Evolutionary conservation across 768 basidiomycete species (phyloP).

Genomic region (Podaxis rugospora): DNA sequence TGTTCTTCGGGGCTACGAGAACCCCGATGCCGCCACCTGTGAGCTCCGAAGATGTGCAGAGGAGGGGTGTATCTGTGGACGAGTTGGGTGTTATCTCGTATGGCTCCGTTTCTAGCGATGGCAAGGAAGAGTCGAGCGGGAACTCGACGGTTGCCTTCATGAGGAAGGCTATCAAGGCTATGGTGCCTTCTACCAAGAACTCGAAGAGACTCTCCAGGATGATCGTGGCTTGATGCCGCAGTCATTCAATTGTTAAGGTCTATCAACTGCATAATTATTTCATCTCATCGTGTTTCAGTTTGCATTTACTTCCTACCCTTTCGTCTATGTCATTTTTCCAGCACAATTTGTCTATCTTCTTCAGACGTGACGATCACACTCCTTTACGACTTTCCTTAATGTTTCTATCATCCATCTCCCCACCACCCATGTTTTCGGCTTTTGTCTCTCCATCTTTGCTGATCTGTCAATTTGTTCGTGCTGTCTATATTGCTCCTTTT

Average conservation of each 20-base stretch:
- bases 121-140: slow-evolving; percentile 40
- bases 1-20: slow-evolving; percentile 44
- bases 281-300: slow-evolving; percentile 1
- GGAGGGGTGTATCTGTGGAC: slow-evolving; percentile 49
- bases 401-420: not conserved
- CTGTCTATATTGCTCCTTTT: not conserved
- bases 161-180: slow-evolving; percentile 70
- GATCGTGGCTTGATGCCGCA: slow-evolving; percentile 11
- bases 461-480: not conserved
- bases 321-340: not conserved
- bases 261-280: not conserved
- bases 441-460: not conserved
- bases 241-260: not conserved
- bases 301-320: not conserved
- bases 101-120: slow-evolving; percentile 23
- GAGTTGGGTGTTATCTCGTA: slow-evolving; percentile 57
- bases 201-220: slow-evolving; percentile 10
- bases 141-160: slow-evolving; percentile 52
- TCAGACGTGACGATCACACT: not conserved
- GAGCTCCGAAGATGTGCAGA: slow-evolving; percentile 56
- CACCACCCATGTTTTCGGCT: not conserved
- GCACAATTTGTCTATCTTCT: not conserved
- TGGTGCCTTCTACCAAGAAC: slow-evolving; percentile 41
- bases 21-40: slow-evolving; percentile 69
- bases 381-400: slow-evolving; percentile 6